Conservation (phyloP, 2,329 filamentous ascomycete species). For the Botryotinia calthae region DNA sequence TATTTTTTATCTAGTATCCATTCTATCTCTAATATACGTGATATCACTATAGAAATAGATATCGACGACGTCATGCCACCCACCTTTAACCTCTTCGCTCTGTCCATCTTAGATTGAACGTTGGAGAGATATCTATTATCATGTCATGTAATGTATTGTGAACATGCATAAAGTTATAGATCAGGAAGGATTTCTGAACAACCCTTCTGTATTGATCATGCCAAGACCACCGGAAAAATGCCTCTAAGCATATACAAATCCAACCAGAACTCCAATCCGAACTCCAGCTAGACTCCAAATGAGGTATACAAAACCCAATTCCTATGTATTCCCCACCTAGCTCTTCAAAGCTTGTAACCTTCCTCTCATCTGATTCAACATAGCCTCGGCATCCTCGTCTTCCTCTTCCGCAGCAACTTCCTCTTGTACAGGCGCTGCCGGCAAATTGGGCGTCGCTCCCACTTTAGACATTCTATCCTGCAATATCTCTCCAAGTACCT, state of each 20-base stretch:
- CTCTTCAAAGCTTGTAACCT: constrained; percentile 88
- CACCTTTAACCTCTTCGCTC: background rate
- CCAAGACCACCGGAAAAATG: background rate
- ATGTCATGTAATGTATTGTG: background rate
- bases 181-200: background rate
- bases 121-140: background rate
- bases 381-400: constrained; percentile 83
- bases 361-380: constrained; percentile 92
- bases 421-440: constrained; percentile 49
- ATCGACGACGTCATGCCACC: background rate
- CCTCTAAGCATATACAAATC: constrained; percentile 3
- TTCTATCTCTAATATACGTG: background rate
- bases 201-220: background rate
- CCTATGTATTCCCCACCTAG: constrained; percentile 42
- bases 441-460: constrained; percentile 55
- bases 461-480: constrained; percentile 75
- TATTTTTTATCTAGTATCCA: background rate
- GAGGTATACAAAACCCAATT: background rate
- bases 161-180: background rate
- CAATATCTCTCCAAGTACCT: constrained; percentile 86
- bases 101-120: background rate
- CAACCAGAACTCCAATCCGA: background rate
- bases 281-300: constrained; percentile 15
- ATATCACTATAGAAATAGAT: background rate
- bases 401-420: constrained; percentile 63